Percentiles rank a stretch among this genome's conserved stretches.
Evolutionary conservation across 148 eudicot species (phyloP).

Genomic region (Amaranthus cruentus): DNA sequence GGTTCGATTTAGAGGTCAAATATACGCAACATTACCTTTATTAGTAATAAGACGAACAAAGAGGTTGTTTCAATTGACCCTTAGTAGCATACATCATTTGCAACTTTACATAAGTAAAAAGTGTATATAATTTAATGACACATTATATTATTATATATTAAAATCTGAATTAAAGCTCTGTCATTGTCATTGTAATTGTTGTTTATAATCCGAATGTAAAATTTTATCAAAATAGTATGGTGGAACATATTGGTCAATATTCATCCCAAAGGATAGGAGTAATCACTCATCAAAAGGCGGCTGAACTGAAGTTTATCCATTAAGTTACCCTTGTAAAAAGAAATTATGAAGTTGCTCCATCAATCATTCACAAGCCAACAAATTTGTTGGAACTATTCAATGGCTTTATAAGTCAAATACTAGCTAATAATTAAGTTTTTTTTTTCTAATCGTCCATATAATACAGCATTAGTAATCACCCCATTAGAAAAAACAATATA

Average conservation of each 20-base stretch:
- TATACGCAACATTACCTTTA: too few species aligned
- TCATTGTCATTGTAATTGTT: too few species aligned
- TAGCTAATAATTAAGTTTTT: background rate
- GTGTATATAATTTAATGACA: too few species aligned
- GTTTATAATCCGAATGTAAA: too few species aligned
- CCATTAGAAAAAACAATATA: background rate
- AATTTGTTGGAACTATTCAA: background rate
- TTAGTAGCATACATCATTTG: too few species aligned
- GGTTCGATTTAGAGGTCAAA: too few species aligned
- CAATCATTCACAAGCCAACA: background rate
- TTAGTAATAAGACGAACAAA: too few species aligned
- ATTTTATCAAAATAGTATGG: too few species aligned
- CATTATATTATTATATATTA: too few species aligned
- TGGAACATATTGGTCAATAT: background rate
- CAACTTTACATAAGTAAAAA: too few species aligned
- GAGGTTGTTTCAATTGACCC: too few species aligned
- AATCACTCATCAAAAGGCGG: background rate
- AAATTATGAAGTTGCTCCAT: background rate
- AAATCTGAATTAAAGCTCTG: too few species aligned
- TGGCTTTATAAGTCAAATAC: conserved; percentile 5
- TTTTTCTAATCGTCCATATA: background rate
- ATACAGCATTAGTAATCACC: background rate
- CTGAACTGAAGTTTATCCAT: background rate
- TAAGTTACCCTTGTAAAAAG: background rate
- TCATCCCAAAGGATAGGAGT: background rate